phyloP scores from a whole-genome alignment of 306 rosid species.

The Lotus japonicus region DNA sequence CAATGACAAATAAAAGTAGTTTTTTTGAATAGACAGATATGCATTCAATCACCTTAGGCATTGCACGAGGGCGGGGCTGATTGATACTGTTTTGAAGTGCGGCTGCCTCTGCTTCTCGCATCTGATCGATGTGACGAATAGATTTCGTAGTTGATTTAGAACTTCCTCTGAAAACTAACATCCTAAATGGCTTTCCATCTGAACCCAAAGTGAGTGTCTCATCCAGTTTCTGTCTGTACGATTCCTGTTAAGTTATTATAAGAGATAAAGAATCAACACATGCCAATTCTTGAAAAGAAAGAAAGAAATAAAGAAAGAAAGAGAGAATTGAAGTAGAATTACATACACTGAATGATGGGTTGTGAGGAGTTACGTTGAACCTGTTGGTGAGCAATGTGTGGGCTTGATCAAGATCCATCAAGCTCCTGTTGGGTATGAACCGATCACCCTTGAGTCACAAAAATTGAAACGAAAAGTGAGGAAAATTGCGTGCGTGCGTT shows the following conservation, averaged over 20 bases:
- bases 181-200: constrained; percentile 65
- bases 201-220: constrained; percentile 56
- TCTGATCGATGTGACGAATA: constrained; percentile 49
- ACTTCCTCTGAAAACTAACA: constrained; percentile 80
- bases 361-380: constrained; percentile 27
- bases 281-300: no score
- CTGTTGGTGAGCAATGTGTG: constrained; percentile 58
- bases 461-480: not conserved
- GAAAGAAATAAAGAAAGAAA: no score
- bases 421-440: constrained; percentile 77
- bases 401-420: constrained; percentile 98
- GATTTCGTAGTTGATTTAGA: constrained; percentile 57
- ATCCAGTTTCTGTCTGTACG: constrained; percentile 47
- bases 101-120: constrained; percentile 41
- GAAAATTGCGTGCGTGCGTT: no score
- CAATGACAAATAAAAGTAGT: constrained; percentile 1
- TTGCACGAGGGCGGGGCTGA: constrained; percentile 22
- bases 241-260: constrained; percentile 42
- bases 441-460: constrained; percentile 72
- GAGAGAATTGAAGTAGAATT: no score
- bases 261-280: no score
- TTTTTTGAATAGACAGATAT: not conserved
- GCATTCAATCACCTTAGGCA: constrained; percentile 47
- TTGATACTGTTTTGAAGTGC: constrained; percentile 27
- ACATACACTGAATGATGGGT: constrained; percentile 35